Percentiles rank a stretch among this genome's conserved stretches.
phyloP scores from a whole-genome alignment of 129 eudicot genomes.

The Pulicaria dysenterica region DNA sequence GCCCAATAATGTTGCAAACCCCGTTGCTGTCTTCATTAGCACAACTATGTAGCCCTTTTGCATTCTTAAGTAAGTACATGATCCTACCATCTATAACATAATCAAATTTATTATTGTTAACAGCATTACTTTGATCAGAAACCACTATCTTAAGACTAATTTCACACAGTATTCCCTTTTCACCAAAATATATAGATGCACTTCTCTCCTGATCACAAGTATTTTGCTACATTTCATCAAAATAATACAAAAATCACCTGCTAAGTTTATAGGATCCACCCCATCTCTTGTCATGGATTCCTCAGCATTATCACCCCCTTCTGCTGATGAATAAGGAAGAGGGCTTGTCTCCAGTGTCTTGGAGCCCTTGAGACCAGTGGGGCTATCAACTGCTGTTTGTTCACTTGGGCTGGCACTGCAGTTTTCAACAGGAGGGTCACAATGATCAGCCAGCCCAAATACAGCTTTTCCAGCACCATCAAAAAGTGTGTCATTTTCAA shows the following conservation, averaged over 20 bases:
- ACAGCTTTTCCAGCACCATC: conserved; percentile 27
- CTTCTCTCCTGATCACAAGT: conserved; percentile 2
- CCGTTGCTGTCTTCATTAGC: too few relatives aligned
- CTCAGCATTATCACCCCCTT: conserved; percentile 32
- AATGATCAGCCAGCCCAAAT: conserved; percentile 16
- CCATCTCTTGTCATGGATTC: conserved; percentile 23
- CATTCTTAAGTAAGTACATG: neutral
- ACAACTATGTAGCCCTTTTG: conserved; percentile 4
- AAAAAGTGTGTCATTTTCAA: conserved; percentile 27
- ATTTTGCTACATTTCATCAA: neutral
- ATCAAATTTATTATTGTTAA: neutral
- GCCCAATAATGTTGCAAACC: neutral
- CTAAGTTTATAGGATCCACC: conserved; percentile 31
- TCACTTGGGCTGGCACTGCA: conserved; percentile 30
- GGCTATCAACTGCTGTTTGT: conserved; percentile 28
- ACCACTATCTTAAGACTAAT: conserved; percentile 5
- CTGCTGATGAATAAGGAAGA: conserved; percentile 10
- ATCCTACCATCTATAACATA: conserved; percentile 7
- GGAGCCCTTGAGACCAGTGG: conserved; percentile 24
- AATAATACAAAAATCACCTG: conserved; percentile 43
- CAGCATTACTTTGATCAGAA: neutral
- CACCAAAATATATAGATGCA: neutral
- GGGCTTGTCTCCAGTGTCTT: conserved; percentile 35
- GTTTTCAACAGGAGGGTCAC: conserved; percentile 25
- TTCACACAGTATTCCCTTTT: neutral